These are phyloP conservation scores for Alternaria rosae DNA, from an alignment of 2,329 filamentous ascomycete genomes.

Conservation along the genomic window DNA sequence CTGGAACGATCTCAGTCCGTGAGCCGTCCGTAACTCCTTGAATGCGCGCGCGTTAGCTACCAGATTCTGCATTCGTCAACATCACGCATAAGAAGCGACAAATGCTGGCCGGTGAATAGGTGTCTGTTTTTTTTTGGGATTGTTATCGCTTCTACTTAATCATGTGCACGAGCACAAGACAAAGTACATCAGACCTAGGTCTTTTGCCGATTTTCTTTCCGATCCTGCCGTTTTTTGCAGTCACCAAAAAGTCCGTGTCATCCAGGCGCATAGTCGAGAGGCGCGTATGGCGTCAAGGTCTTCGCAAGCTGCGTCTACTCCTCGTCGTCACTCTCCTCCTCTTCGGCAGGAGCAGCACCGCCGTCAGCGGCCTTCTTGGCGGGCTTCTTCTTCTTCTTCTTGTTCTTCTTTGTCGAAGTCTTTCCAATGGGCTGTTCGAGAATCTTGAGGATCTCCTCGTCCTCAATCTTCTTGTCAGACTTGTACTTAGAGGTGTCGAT, in stretches of 20 bases:
- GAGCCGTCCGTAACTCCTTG: neutral
- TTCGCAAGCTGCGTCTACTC: slow-evolving; percentile 37
- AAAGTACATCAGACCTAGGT: neutral
- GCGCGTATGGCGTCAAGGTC: neutral
- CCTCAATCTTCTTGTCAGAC: slow-evolving; percentile 96
- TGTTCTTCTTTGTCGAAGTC: slow-evolving; percentile 77
- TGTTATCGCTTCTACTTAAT: slow-evolving; percentile 18
- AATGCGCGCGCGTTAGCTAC: neutral
- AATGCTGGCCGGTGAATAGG: neutral
- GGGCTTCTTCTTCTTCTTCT: slow-evolving; percentile 79
- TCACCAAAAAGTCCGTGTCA: slow-evolving; percentile 3
- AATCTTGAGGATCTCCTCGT: slow-evolving; percentile 94
- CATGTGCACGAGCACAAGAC: slow-evolving; percentile 1
- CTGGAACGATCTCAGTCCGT: neutral
- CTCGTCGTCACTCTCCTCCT: slow-evolving; percentile 45
- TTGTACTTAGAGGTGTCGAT: slow-evolving; percentile 84
- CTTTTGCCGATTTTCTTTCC: neutral
- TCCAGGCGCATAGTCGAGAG: slow-evolving; percentile 4
- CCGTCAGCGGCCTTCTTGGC: slow-evolving; percentile 69
- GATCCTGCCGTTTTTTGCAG: neutral
- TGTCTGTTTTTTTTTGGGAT: slow-evolving; percentile 9
- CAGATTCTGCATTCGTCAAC: neutral
- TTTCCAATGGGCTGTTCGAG: slow-evolving; percentile 82
- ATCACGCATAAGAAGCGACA: neutral
- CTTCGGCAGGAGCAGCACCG: slow-evolving; percentile 52